phyloP scores from a whole-genome alignment of 805 yeast species.

The Nakazawaea anatomiae region DNA sequence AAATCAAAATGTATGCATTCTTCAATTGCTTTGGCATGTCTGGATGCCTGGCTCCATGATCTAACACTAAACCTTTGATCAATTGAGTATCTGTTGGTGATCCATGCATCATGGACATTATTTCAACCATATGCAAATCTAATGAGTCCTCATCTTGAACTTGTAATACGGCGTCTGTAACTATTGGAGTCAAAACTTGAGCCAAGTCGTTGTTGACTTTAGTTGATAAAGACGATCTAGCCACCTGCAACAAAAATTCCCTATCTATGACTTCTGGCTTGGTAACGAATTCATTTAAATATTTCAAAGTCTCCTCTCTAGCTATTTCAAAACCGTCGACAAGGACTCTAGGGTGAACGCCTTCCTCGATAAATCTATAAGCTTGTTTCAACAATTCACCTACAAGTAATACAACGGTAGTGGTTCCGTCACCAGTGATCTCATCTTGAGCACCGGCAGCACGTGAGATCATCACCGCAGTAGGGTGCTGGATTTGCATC shows the following conservation, averaged over 20 bases:
- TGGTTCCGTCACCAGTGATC: conserved; percentile 98
- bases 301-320: conserved; percentile 66
- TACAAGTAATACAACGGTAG: conserved; percentile 88
- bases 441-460: conserved; percentile 99
- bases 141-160: conserved; percentile 53
- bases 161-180: conserved; percentile 89
- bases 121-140: conserved; percentile 96
- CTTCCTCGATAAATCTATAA: conserved; percentile 84
- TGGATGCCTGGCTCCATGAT: conserved; percentile 98
- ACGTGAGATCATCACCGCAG: conserved; percentile 88
- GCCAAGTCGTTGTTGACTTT: conserved; percentile 76
- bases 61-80: conserved; percentile 85
- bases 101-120: conserved; percentile 96
- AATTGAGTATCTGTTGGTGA: conserved; percentile 78
- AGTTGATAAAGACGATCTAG: conserved; percentile 82
- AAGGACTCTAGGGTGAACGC: conserved; percentile 90
- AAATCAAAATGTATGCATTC: conserved; percentile 79
- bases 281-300: conserved; percentile 60
- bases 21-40: conserved; percentile 91
- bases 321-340: conserved; percentile 95
- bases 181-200: conserved; percentile 84
- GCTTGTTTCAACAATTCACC: conserved; percentile 95
- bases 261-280: conserved; percentile 58
- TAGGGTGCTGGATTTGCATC: conserved; percentile 94
- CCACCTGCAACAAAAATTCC: conserved; percentile 86